phyloP scores from a whole-genome alignment of 2,329 filamentous ascomycete genomes.

The Aspergillus neotritici region DNA sequence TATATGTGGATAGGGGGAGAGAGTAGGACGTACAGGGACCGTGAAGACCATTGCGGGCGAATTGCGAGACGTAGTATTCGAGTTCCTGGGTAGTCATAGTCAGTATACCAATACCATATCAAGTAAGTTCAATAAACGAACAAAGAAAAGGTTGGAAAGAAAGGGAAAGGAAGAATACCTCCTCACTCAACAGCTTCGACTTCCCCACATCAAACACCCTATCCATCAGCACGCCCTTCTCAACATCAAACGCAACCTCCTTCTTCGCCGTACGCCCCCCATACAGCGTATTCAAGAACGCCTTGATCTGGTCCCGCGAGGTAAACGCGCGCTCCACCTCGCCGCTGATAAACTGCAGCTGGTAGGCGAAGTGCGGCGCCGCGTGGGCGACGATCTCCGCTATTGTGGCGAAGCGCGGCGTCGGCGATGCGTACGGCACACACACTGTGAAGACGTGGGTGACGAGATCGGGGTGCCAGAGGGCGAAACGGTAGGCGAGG shows the following conservation, averaged over 20 bases:
- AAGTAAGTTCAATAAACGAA: no score
- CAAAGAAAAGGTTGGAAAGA: background rate
- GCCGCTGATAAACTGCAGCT: slow-evolving; percentile 69
- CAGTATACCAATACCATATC: no score
- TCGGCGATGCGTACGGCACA: slow-evolving; percentile 64
- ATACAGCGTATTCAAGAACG: slow-evolving; percentile 67
- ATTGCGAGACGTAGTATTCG: slow-evolving; percentile 71
- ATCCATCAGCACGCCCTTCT: slow-evolving; percentile 60
- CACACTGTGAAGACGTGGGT: slow-evolving; percentile 72
- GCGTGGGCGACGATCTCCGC: slow-evolving; percentile 53
- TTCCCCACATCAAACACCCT: slow-evolving; percentile 53
- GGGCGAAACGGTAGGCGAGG: slow-evolving; percentile 67
- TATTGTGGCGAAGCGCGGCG: slow-evolving; percentile 49
- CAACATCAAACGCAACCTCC: slow-evolving; percentile 53
- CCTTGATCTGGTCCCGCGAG: slow-evolving; percentile 57
- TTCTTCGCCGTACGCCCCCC: slow-evolving; percentile 57
- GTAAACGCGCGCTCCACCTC: slow-evolving; percentile 57
- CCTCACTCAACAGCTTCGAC: slow-evolving; percentile 56
- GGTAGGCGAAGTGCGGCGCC: slow-evolving; percentile 72
- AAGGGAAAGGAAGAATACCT: slow-evolving; percentile 39
- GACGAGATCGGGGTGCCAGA: slow-evolving; percentile 68
- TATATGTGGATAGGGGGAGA: background rate
- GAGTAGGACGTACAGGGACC: slow-evolving; percentile 55
- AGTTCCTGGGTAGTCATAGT: slow-evolving; percentile 48
- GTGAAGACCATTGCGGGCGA: slow-evolving; percentile 64